These are phyloP conservation scores for Phylloporus sp. DNA, from an alignment of 768 basidiomycete species.

Conservation along the genomic window DNA sequence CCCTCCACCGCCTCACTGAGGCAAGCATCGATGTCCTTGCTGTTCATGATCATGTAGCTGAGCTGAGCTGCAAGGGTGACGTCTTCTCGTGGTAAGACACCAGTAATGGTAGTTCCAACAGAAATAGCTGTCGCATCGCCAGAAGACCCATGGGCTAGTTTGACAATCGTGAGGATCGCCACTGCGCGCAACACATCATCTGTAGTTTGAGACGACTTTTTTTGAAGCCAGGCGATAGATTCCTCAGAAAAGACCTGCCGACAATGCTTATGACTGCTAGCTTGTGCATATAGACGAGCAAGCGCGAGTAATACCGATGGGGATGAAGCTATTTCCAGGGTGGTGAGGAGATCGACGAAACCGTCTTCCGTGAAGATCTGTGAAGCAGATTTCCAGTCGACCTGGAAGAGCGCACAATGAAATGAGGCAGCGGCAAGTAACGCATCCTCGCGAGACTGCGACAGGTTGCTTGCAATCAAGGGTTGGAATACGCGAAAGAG, in stretches of 20 bases:
- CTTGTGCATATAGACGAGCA: constrained; percentile 72
- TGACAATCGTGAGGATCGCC: constrained; percentile 72
- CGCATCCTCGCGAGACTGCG: constrained; percentile 50
- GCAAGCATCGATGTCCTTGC: constrained; percentile 36
- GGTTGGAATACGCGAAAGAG: constrained; percentile 50
- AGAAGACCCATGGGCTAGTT: constrained; percentile 57
- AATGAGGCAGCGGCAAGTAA: constrained; percentile 57
- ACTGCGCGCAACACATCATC: constrained; percentile 50
- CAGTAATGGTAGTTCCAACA: constrained; percentile 7
- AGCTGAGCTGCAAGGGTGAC: constrained; percentile 48
- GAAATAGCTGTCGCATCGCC: constrained; percentile 35
- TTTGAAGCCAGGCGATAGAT: constrained; percentile 62
- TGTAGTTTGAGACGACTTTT: constrained; percentile 43
- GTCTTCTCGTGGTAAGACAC: constrained; percentile 27
- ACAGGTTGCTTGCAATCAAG: constrained; percentile 43
- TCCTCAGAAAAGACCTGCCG: constrained; percentile 56
- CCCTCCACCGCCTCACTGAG: constrained; percentile 73
- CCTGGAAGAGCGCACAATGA: constrained; percentile 76
- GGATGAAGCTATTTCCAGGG: constrained; percentile 58
- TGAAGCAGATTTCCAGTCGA: constrained; percentile 67
- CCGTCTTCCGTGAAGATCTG: constrained; percentile 61
- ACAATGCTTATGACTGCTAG: constrained; percentile 68
- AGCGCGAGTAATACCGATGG: constrained; percentile 50
- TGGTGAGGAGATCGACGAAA: constrained; percentile 54
- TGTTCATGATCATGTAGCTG: constrained; percentile 48